Base-by-base conservation (phyloP, 2,329 filamentous ascomycete species). In the Fusarium pilosicola region DNA sequence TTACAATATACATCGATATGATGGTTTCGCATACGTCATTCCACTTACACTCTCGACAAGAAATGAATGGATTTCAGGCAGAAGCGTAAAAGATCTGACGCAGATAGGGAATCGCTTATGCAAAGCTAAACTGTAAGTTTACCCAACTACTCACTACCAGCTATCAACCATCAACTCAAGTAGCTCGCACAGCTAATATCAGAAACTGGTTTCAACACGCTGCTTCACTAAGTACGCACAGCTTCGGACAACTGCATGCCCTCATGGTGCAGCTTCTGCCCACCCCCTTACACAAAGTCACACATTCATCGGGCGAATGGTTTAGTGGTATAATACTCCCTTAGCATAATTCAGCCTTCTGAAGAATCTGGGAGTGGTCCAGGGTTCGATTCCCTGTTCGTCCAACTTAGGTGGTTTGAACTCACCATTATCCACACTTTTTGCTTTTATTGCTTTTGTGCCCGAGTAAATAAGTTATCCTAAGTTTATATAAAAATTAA, bases 321-420 rank as follows among this genome's bases (percentile, higher is more conserved):
- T 73, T 73, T 73, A 73, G 70, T 73, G 70, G 70, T 72, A 72
- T 72, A 72, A 72, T 72, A 72, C 68, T 72, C 69, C 69, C 69
- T 72, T 72, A 72, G 70, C 70, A 72, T 36, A 38, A 48, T 64
- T 71, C 64, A 32, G 26, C 7, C 8, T 30, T 59, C 22, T 30
- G 58, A 64, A 49, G 17, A 41, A 17, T 39, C 48, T 73, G 65
- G 70, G 56, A 73, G 69, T 72, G 68, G 68, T 72, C 68, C 68
- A 72, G 65, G 56, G 65, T 66, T 73, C 56, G 60, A 73, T 70
- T 73, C 70, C 51, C 70, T 67, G 65, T 73, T 70, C 70, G 65
- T 73, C 69, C 70, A 73, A 20, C 3, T 20, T 4, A n/a, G 42
- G 70, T 62, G 65, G 65, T 73, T 70, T 24, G 4, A 73, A 13